phyloP scores from a whole-genome alignment of 2,329 filamentous ascomycete genomes.

The Metarhizium humberi region DNA sequence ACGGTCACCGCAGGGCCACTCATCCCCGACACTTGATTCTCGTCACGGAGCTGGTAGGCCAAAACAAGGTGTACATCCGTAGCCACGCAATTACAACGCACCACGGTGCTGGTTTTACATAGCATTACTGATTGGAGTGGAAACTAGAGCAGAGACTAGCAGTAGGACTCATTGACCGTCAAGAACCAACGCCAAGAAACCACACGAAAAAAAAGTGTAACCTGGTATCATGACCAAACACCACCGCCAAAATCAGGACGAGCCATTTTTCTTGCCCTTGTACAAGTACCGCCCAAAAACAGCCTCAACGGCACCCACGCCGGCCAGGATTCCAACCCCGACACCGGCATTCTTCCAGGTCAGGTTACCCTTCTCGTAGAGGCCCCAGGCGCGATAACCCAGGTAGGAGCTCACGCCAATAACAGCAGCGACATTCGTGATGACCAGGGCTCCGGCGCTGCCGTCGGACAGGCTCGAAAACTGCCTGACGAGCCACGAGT shows the following conservation, averaged over 20 bases:
- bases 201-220: neutral
- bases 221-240: neutral
- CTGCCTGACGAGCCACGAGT: slow-evolving; percentile 39
- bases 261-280: slow-evolving; percentile 24
- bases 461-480: slow-evolving; percentile 37
- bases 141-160: neutral
- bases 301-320: slow-evolving; percentile 40
- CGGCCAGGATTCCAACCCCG: slow-evolving; percentile 40
- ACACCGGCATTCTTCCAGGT: slow-evolving; percentile 40
- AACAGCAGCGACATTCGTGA: slow-evolving; percentile 39
- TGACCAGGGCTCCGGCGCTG: slow-evolving; percentile 32
- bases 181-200: slow-evolving; percentile 5
- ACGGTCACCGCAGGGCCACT: neutral
- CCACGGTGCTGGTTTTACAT: neutral
- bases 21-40: neutral
- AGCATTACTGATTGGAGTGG: neutral
- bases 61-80: neutral
- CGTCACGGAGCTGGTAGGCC: neutral
- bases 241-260: slow-evolving; percentile 7
- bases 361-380: slow-evolving; percentile 43
- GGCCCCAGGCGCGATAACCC: slow-evolving; percentile 45
- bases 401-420: slow-evolving; percentile 44
- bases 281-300: slow-evolving; percentile 37
- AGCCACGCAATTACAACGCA: neutral
- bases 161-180: neutral